phyloP scores from a whole-genome alignment of 192 early-diverging fungal species.

The Thoreauomyces humboldtii region DNA sequence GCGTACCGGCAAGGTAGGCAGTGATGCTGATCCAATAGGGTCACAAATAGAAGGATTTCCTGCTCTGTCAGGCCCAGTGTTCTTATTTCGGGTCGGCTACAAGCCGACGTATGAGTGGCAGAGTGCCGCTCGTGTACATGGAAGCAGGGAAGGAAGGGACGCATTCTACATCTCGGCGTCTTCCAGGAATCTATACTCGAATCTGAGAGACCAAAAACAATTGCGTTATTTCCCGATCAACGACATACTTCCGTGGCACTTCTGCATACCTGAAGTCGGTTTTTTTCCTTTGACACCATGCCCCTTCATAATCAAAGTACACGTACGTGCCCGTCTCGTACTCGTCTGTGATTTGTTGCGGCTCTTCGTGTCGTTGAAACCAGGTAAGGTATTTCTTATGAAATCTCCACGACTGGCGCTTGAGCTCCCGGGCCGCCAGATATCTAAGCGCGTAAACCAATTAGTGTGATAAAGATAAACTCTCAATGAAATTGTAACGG shows the following conservation, averaged over 20 bases:
- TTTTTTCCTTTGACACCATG: slow-evolving; percentile 96
- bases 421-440: slow-evolving; percentile 91
- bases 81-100: too few relatives aligned
- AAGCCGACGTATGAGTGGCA: too few relatives aligned
- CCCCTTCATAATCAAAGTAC: slow-evolving; percentile 97
- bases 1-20: too few relatives aligned
- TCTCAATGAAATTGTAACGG: neutral
- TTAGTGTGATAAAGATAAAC: slow-evolving; percentile 9
- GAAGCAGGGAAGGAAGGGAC: too few relatives aligned
- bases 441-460: slow-evolving; percentile 49
- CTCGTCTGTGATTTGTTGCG: slow-evolving; percentile 90
- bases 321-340: slow-evolving; percentile 98
- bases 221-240: neutral
- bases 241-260: neutral
- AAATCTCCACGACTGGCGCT: slow-evolving; percentile 96
- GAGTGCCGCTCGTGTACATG: too few relatives aligned
- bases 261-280: slow-evolving; percentile 77
- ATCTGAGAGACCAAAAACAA: neutral
- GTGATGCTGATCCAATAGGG: too few relatives aligned
- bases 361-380: slow-evolving; percentile 98
- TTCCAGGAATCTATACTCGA: slow-evolving; percentile 30
- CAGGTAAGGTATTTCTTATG: slow-evolving; percentile 98
- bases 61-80: too few relatives aligned
- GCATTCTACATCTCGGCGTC: slow-evolving; percentile 31
- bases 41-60: too few relatives aligned